Conservation (phyloP, 495 filamentous ascomycete genomes). For the Zalerion maritima region DNA sequence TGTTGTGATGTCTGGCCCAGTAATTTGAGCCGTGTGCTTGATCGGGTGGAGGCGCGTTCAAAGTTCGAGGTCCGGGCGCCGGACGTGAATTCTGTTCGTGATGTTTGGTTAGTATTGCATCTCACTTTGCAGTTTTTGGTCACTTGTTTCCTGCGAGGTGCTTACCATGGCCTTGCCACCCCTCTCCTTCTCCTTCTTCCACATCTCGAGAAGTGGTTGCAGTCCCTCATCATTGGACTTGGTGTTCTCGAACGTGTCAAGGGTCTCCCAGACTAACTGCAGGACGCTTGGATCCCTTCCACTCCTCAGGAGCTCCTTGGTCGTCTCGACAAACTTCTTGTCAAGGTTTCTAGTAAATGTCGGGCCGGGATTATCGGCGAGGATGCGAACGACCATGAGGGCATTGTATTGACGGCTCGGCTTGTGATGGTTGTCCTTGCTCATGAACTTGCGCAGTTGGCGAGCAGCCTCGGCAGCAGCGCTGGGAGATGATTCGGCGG, state of each 20-base stretch:
- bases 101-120: slow-evolving; percentile 7
- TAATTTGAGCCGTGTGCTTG: slow-evolving; percentile 24
- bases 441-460: slow-evolving; percentile 68
- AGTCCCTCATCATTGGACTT: slow-evolving; percentile 65
- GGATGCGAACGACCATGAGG: slow-evolving; percentile 88
- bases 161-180: slow-evolving; percentile 30
- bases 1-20: slow-evolving; percentile 26
- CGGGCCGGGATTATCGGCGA: slow-evolving; percentile 79
- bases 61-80: slow-evolving; percentile 8
- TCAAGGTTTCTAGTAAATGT: slow-evolving; percentile 83
- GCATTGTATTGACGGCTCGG: slow-evolving; percentile 82
- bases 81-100: slow-evolving; percentile 14
- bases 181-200: slow-evolving; percentile 71
- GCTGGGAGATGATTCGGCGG: slow-evolving; percentile 76
- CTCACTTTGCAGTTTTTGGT: neutral
- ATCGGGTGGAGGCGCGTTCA: slow-evolving; percentile 12
- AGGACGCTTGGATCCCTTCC: slow-evolving; percentile 62
- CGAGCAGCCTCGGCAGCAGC: slow-evolving; percentile 67
- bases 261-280: slow-evolving; percentile 72
- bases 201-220: slow-evolving; percentile 55
- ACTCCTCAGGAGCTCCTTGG: slow-evolving; percentile 62
- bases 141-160: slow-evolving; percentile 1
- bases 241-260: slow-evolving; percentile 54
- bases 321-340: slow-evolving; percentile 54
- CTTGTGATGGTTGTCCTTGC: slow-evolving; percentile 44